Evolutionary conservation across 805 yeast species (phyloP), one percentile per base, ranked within the genome.

Genomic region (Pichia gijzeniarum): DNA sequence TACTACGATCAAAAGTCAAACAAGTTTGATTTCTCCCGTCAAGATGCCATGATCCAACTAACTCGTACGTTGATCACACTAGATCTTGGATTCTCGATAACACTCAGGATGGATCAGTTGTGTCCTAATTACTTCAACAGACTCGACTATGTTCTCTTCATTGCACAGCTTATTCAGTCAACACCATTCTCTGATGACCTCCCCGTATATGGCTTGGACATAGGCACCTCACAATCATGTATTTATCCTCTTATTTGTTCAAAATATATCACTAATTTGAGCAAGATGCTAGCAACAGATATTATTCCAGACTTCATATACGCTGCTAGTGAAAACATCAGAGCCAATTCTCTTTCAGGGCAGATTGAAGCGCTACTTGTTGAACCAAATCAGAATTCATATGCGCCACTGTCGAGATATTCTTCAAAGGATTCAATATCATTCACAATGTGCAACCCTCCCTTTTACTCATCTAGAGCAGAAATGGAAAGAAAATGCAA

Each of bases 391-490:
- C 36, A 21, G 14, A 50, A 50, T 31, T 35, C 40, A 4, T 52
- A 40, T 19, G n/a, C 16, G 1, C 36, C 32, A 2, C 30, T 49
- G 4, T 10, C 28, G 5, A 8, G 18, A 20, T 30, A 33, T 20
- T 49, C 51, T 20, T 21, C 22, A 8, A 34, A 37, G 3, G 18
- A 41, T 9, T n/a, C 36, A 48, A 46, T 28, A 1, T 54, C 54
- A 7, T 66, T 74, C 46, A 60, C 67, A 5, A 63, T 76, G 55
- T 75, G 80, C 53, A 76, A 76, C 51, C 81, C 81, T 3, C 81
- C 81, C 2, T 76, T 76, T 51, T 76, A 73, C 52, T 44, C 52
- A 2, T 63, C 72, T 0, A 10, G 21, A 0, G 58, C 54, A 1
- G 78, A 73, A 37, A 48, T 71, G 53, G 42, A 48, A 4, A 33